Conservation (phyloP, 805 yeast species). For the Wickerhamiella azymoides region DNA sequence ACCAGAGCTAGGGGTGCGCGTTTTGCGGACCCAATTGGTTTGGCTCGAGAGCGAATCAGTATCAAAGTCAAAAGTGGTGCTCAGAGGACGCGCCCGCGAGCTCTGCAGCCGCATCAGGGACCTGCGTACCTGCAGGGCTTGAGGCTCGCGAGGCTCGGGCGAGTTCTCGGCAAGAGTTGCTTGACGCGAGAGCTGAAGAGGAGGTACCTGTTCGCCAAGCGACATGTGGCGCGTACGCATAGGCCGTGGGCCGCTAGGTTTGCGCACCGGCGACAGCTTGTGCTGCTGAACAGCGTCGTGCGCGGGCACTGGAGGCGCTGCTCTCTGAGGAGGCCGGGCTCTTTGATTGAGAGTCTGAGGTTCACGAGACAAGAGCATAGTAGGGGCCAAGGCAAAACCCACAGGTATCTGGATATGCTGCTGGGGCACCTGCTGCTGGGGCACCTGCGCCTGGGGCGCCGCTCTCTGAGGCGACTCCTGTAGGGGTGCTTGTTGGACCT, state of each 20-base stretch:
- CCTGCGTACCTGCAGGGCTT: not conserved
- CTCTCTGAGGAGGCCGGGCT: not conserved
- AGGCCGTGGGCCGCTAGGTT: not conserved
- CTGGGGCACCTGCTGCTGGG: not conserved
- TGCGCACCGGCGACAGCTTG: not conserved
- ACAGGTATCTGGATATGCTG: not conserved
- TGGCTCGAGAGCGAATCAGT: not conserved
- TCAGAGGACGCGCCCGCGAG: not conserved
- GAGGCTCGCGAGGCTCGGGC: not conserved
- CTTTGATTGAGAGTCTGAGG: not conserved
- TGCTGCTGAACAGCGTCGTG: not conserved
- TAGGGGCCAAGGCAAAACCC: not conserved
- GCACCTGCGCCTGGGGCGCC: too few relatives aligned
- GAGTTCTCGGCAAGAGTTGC: not conserved
- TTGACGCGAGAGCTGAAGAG: not conserved
- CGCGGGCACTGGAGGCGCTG: not conserved
- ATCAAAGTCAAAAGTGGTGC: not conserved
- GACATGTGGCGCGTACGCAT: constrained; percentile 5
- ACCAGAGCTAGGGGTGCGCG: not conserved
- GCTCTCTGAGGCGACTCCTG: too few relatives aligned
- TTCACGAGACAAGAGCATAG: not conserved
- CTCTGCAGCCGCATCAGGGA: not conserved
- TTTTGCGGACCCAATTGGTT: not conserved
- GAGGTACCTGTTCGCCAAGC: not conserved
- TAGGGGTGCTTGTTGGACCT: too few relatives aligned